Evolutionary conservation across 768 basidiomycete species (phyloP), one percentile per base, ranked within the genome.

Genomic region (Dioszegia crocea): DNA sequence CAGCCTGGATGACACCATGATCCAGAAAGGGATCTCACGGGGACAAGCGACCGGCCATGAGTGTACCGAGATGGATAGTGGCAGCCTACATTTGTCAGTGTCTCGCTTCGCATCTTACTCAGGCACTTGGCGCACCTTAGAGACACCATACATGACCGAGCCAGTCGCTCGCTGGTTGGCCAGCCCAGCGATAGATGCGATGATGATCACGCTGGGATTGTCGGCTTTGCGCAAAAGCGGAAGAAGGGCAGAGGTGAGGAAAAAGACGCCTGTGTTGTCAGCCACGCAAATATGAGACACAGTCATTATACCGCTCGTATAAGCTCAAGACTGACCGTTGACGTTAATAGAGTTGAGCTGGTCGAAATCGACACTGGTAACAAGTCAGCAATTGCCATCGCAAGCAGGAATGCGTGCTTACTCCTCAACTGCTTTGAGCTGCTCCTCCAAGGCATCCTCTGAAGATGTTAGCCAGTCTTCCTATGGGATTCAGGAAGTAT

Each of bases 121-220:
- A 17, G n/a, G 12, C 21, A n/a, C n/a, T n/a, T 17, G 3, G 51
- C 62, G 36, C 33, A 67, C 69, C 60, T 73, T 73, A 38, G 63
- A 62, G 1, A 57, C 61, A 17, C 64, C 65, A 46, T 73, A 73
- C 21, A 64, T 65, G 19, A 73, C 30, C 4, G 59, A 64, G 8
- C 68, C 68, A 61, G 65, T 64, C 6, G 38, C 49, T 33, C 71
- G 50, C 43, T 73, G 71, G 39, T 61, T 66, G 4, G 65, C 64
- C 14, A 71, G 49, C 33, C 62, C 72, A 12, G 69, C 72, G 44
- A 74, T 69, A 8, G 69, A 71, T 6, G 67, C 69, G 39, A 74
- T 74, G 27, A 65, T 59, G 21, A 67, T 56, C 27, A 74, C 70
- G 41, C 58, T 68, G 1, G 67, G 63, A 19, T 52, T 29, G 1